Base-by-base conservation (phyloP, 2,329 filamentous ascomycete species). In the Fusarium sp. region DNA sequence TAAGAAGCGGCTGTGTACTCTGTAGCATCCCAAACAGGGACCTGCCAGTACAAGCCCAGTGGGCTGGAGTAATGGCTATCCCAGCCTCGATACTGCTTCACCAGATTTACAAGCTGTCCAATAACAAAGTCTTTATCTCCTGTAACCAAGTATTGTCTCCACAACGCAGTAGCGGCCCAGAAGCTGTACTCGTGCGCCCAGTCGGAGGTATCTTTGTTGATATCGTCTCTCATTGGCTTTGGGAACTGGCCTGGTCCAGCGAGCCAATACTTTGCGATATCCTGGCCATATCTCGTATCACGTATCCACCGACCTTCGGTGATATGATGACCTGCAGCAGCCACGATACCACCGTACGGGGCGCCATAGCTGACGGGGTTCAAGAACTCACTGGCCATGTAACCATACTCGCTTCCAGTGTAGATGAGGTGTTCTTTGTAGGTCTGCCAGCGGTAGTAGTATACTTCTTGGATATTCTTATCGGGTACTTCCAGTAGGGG, bases 111-210 rank as follows among this genome's bases (percentile, higher is more conserved):
- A 12, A 64, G 44, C 31, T 61, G 44, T 5, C 55, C 55, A 38
- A 51, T 31, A 2, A 61, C 18, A n/a, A 64, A 64, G 5, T 33
- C 14, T 17, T 33, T 39, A 26, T 61, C 55, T 24, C 44, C 44
- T 17, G 55, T 64, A 17, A 49, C 44, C 17, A 61, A n/a, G 24
- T 38, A 61, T 4, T 61, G 61, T 14, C 36, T 64, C 38, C 55
- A 61, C 6, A 61, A 15, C 0, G 61, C 44, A 38, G 38, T 60
- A 31, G 44, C 38, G 20, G 44, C 61, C 61, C 44, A 64, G 9
- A 64, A 64, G 31, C 61, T 64, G 28, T 64, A 61, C 24, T 64
- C 55, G 36, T 61, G 55, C 22, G 55, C 55, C 55, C 44, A 64
- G 15, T 49, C 62, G 5, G 44, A 51, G 9, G 62, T 51, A 26